Evolutionary conservation across 805 yeast species (phyloP).

Genomic region (Kuraishia borneana): DNA sequence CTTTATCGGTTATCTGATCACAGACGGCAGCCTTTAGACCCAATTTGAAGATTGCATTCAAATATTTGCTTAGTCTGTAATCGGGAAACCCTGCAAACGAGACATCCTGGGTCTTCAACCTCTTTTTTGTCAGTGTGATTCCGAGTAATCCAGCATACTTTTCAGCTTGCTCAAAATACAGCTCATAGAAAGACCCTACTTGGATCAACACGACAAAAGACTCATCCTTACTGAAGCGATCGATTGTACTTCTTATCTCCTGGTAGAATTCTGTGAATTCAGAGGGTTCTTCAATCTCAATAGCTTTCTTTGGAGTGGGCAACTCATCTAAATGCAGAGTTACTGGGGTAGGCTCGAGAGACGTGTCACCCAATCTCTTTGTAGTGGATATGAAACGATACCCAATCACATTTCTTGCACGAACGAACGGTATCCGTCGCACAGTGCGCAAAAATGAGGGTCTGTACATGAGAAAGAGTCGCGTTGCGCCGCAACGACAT

Average conservation of each 20-base stretch:
- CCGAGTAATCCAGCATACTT: conserved; percentile 61
- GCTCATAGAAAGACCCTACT: conserved; percentile 80
- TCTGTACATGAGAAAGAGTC: too few species aligned
- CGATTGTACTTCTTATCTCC: conserved; percentile 15
- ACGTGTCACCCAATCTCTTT: not conserved
- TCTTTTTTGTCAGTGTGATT: conserved; percentile 52
- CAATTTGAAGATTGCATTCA: conserved; percentile 58
- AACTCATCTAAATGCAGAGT: not conserved
- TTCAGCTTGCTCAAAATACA: conserved; percentile 84
- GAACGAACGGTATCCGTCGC: too few species aligned
- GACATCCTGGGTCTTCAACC: conserved; percentile 31
- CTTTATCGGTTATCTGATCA: conserved; percentile 41
- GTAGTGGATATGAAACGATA: too few species aligned
- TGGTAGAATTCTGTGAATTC: conserved; percentile 18
- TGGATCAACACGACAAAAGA: conserved; percentile 56
- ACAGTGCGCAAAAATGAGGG: too few species aligned
- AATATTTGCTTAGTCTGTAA: conserved; percentile 57
- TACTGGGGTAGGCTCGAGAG: not conserved
- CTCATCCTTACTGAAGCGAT: conserved; percentile 11
- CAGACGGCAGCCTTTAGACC: conserved; percentile 70
- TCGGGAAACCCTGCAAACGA: conserved; percentile 93
- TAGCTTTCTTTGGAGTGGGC: not conserved
- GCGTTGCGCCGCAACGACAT: too few species aligned
- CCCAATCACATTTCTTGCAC: too few species aligned
- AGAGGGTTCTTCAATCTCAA: not conserved